Evolutionary conservation across 1,284 basidiomycete species (phyloP).

Genomic region (Neonothopanus nambi): DNA sequence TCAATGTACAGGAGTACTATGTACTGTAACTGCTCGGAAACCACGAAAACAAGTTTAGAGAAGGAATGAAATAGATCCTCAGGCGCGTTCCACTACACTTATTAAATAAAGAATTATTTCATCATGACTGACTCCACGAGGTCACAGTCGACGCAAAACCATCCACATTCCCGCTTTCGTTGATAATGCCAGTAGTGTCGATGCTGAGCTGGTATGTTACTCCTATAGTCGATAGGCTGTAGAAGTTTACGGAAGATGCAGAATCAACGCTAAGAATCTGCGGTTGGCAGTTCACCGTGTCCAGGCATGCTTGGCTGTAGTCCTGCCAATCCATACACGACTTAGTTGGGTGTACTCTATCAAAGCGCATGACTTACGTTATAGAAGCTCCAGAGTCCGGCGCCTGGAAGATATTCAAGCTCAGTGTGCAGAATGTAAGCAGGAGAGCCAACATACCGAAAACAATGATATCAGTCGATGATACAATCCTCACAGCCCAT

Average conservation of each 20-base stretch:
- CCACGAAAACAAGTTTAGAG: no score
- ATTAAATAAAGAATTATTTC: not conserved
- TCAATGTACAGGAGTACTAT: no score
- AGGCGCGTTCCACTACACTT: no score
- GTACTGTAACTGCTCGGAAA: no score
- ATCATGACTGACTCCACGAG: constrained; percentile 43
- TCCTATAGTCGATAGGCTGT: constrained; percentile 65
- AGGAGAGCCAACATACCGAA: constrained; percentile 45
- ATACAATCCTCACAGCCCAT: constrained; percentile 60
- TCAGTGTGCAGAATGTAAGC: not conserved
- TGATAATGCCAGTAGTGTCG: constrained; percentile 48
- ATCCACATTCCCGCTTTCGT: constrained; percentile 50
- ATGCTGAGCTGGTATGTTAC: constrained; percentile 61
- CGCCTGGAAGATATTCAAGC: constrained; percentile 37
- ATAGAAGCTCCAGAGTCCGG: constrained; percentile 71
- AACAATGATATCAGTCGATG: constrained; percentile 60
- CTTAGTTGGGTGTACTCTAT: not conserved
- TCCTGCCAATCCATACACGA: constrained; percentile 35
- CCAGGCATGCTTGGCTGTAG: constrained; percentile 52
- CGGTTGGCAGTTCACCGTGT: constrained; percentile 51
- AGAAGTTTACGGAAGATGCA: constrained; percentile 52
- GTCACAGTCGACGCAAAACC: constrained; percentile 67
- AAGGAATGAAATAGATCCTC: no score
- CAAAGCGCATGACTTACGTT: constrained; percentile 30
- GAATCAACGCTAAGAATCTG: constrained; percentile 63